phyloP scores from a whole-genome alignment of 2,329 filamentous ascomycete genomes.

The Phoma sp. region DNA sequence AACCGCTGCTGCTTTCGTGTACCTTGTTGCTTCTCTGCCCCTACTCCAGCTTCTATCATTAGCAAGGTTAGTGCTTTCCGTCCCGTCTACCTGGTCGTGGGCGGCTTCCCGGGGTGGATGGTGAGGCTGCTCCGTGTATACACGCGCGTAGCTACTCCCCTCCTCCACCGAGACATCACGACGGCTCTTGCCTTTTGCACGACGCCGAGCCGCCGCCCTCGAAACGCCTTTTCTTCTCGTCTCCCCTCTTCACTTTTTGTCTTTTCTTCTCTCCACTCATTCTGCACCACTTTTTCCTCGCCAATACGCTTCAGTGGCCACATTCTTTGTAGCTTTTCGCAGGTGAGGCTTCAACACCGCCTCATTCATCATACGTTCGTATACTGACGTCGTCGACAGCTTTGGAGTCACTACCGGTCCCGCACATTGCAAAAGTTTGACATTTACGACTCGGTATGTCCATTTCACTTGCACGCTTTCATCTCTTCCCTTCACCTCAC shows the following conservation, averaged over 20 bases:
- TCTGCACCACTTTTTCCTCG: conserved; percentile 49
- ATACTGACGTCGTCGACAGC: conserved; percentile 37
- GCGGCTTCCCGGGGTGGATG: conserved; percentile 28
- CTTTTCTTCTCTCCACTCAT: conserved; percentile 39
- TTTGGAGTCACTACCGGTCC: conserved; percentile 52
- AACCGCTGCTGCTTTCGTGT: conserved; percentile 10
- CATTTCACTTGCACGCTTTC: conserved; percentile 10
- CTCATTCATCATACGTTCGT: neutral
- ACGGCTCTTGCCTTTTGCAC: conserved; percentile 40
- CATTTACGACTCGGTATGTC: conserved; percentile 50
- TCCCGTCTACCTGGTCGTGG: conserved; percentile 10
- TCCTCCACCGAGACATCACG: conserved; percentile 24
- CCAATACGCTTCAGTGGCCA: conserved; percentile 53
- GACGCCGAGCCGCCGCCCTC: conserved; percentile 31
- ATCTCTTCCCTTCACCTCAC: conserved; percentile 17
- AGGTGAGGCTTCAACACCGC: conserved; percentile 34
- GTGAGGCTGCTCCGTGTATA: conserved; percentile 28
- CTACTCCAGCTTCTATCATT: conserved; percentile 17
- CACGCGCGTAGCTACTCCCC: conserved; percentile 23
- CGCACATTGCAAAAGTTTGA: conserved; percentile 51
- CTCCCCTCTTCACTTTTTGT: conserved; percentile 23
- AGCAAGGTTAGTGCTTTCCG: conserved; percentile 34
- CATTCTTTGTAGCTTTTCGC: conserved; percentile 56
- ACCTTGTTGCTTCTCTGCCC: conserved; percentile 22
- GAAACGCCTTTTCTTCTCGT: conserved; percentile 28